A percentile compares a stretch with the other conserved stretches of the same genome.
phyloP scores from a whole-genome alignment of 257 asterid species.

The Leonotis leonurus region DNA sequence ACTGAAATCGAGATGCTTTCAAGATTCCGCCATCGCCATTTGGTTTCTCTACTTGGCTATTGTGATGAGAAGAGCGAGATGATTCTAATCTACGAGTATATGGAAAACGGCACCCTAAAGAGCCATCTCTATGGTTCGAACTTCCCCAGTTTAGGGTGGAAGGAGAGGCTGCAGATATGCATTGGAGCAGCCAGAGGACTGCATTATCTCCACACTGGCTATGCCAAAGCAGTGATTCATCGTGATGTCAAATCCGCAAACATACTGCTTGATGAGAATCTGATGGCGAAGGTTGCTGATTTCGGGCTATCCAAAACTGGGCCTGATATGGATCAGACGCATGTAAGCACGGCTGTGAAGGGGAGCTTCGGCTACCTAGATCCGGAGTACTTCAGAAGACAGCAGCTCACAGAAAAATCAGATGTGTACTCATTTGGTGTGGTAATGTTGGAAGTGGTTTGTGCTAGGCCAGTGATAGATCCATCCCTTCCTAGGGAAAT shows the following conservation, averaged over 20 bases:
- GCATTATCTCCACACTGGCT: conserved; percentile 81
- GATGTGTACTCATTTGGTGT: conserved; percentile 80
- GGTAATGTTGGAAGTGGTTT: conserved; percentile 60
- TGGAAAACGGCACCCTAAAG: conserved; percentile 80
- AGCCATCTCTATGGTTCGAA: conserved; percentile 61
- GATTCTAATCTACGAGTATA: conserved; percentile 71
- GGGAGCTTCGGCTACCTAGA: conserved; percentile 80
- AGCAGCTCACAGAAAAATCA: conserved; percentile 70
- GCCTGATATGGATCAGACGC: conserved; percentile 82
- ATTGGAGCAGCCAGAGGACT: conserved; percentile 77
- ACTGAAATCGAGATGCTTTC: conserved; percentile 91
- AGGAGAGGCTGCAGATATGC: conserved; percentile 77
- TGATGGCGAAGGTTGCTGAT: conserved; percentile 78
- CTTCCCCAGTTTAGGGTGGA: conserved; percentile 57
- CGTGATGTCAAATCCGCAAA: conserved; percentile 86
- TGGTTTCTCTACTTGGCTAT: conserved; percentile 74
- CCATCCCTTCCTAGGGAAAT: conserved; percentile 73
- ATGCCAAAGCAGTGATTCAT: conserved; percentile 62
- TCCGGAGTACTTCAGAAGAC: conserved; percentile 82
- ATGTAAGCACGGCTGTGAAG: conserved; percentile 80
- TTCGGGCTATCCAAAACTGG: conserved; percentile 80
- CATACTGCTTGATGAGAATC: conserved; percentile 73
- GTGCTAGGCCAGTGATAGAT: conserved; percentile 81
- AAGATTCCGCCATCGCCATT: conserved; percentile 72
- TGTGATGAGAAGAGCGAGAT: conserved; percentile 77